Evolutionary conservation across 176 grass and related monocot species (phyloP).

Genomic region (Oryza officinalis): DNA sequence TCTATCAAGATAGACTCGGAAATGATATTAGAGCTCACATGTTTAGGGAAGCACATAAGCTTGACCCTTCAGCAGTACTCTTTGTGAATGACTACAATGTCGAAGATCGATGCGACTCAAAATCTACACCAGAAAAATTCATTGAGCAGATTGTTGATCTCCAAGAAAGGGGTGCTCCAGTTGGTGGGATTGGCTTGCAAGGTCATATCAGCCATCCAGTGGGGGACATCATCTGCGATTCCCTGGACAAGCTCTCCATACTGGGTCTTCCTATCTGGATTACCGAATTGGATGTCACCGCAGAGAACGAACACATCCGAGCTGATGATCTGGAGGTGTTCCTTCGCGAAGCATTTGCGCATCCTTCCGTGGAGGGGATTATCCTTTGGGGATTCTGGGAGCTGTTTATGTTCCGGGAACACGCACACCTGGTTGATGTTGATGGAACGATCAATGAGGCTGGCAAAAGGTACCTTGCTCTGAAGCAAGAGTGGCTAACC

Average conservation of each 20-base stretch:
- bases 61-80: slow-evolving; percentile 82
- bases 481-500: slow-evolving; percentile 92
- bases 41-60: slow-evolving; percentile 85
- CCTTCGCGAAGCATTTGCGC: slow-evolving; percentile 77
- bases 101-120: slow-evolving; percentile 88
- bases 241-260: slow-evolving; percentile 82
- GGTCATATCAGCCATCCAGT: slow-evolving; percentile 88
- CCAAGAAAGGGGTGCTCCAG: slow-evolving; percentile 75
- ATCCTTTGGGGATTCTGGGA: slow-evolving; percentile 98
- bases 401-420: slow-evolving; percentile 78
- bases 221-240: slow-evolving; percentile 89
- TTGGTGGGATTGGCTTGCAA: slow-evolving; percentile 93
- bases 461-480: slow-evolving; percentile 77
- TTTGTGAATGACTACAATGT: slow-evolving; percentile 99
- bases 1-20: slow-evolving; percentile 88
- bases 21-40: slow-evolving; percentile 92
- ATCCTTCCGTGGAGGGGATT: slow-evolving; percentile 73
- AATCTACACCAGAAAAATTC: slow-evolving; percentile 80
- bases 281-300: slow-evolving; percentile 82
- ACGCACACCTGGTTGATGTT: slow-evolving; percentile 74
- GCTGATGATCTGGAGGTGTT: slow-evolving; percentile 94
- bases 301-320: slow-evolving; percentile 79
- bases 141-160: slow-evolving; percentile 86
- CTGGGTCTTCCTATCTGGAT: slow-evolving; percentile 91
- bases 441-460: slow-evolving; percentile 86